Evolutionary conservation across 129 eudicot species (phyloP), one percentile per base, ranked within the genome.

Genomic region (Erigeron canadensis): DNA sequence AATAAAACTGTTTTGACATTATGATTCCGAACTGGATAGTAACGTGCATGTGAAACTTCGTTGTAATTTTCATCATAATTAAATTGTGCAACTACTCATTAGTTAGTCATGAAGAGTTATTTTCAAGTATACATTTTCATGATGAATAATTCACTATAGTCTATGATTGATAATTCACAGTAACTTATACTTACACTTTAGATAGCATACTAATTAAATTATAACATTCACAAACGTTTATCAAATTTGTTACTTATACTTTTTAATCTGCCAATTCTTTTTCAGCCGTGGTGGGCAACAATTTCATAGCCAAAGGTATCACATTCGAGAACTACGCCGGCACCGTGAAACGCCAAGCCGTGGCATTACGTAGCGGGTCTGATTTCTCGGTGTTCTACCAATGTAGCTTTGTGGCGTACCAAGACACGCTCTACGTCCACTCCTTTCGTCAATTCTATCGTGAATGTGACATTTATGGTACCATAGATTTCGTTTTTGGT

Each of bases 241-340:
- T 50, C 12, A 50, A 15, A 50, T 50, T 0, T 50, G 15, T 10
- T 21, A 59, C 65, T 6, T 38, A 60, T 7, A 12, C 8, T 4
- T 16, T 12, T 7, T 41, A 11, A 1, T 28, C 45, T 22, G 3
- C 12, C 0, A 28, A 28, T 0, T 18, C 4, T 10, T 22, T 71
- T 23, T 55, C 82, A 89, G 93, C 85, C 74, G 94, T 67, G 7
- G 73, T 67, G 10, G 96, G 86, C 6, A 71, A 74, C 72, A 86
- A 88, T 50, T 86, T 89, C 82, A 82, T 86, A 51, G 96, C 84
- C 37, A 87, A 83, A 67, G 93, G 83, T 21, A 82, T 88, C 44
- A 73, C 81, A 3, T 78, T 88, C 77, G 81, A 73, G 51, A 88
- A 85, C 88, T 83, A 78, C 2, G 86, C 91, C 8, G 86, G 86